Conservation (phyloP, 805 yeast genomes). For the Candida multigemmis region DNA sequence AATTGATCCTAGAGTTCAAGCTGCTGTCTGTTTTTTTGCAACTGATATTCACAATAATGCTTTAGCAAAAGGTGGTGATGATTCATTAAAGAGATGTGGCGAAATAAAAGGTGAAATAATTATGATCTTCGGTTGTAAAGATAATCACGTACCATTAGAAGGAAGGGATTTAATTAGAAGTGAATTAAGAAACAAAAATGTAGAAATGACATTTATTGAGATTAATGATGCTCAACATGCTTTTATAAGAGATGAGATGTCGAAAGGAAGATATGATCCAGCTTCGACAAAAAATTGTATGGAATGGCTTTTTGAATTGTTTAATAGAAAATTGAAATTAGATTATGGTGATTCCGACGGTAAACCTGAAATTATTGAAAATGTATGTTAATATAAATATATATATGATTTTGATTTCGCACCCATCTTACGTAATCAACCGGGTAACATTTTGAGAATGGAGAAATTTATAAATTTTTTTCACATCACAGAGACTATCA, state of each 20-base stretch:
- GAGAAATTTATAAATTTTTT: neutral
- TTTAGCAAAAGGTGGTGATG: conserved; percentile 62
- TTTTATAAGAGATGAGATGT: conserved; percentile 67
- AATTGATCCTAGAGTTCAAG: conserved; percentile 53
- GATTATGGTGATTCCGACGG: conserved; percentile 62
- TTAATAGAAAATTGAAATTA: conserved; percentile 55
- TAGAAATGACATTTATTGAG: conserved; percentile 64
- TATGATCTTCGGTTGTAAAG: conserved; percentile 70
- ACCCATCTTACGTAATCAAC: neutral
- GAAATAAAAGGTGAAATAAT: conserved; percentile 53
- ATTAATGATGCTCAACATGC: conserved; percentile 79
- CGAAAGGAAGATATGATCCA: conserved; percentile 79
- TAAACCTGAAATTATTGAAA: conserved; percentile 40
- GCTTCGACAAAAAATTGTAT: conserved; percentile 61
- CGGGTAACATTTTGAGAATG: neutral
- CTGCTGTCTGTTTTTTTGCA: conserved; percentile 70
- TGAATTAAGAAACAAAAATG: conserved; percentile 47
- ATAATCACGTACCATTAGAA: conserved; percentile 70
- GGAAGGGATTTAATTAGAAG: conserved; percentile 68
- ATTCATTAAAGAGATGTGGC: conserved; percentile 49
- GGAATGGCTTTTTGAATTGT: conserved; percentile 61
- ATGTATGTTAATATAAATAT: conserved; percentile 42
- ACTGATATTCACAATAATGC: conserved; percentile 69
- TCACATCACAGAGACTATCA: too few species aligned
- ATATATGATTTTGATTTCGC: too few species aligned